Base-by-base conservation (phyloP, 2,329 filamentous ascomycete species). In the Diaporthe citriasiana region DNA sequence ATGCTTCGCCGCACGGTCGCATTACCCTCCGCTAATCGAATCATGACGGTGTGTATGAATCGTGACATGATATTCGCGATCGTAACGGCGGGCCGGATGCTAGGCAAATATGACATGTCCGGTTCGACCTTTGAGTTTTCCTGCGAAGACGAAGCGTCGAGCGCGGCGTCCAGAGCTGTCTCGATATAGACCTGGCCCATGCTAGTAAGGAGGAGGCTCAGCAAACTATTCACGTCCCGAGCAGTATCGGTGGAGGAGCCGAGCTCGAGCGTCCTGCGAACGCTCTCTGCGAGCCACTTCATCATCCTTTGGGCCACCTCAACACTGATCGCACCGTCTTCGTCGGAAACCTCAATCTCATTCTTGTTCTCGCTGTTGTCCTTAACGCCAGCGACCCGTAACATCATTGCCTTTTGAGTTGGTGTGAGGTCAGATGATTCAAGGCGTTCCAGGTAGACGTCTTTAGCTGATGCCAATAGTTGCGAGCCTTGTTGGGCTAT, bases 241-340 rank as follows among this genome's bases (percentile, higher is more conserved):
- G 97, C 95, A 6, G 95, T 98, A 78, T 99, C 97, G 73, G 89
- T 93, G 69, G 92, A 92, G 33, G 94, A 93, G 33, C 94, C 95
- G n/a, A 99, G 88, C 82, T 99, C 97, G 13, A 99, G 88, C 0
- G 95, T 95, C 76, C 97, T 89, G 51, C 97, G 94, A 33, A 99
- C 96, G 76, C 94, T 95, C 85, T 99, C 97, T 3, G 97, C 97
- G 53, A 99, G 87, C 97, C 97, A 99, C 81, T 94, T 97, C 75
- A 99, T 89, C 95, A 99, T 99, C 73, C 97, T 91, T 84, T 98
- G 98, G n/a, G 95, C 94, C 81, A 94, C 95, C n/a, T 91, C 87
- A 6, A 97, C 87, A 77, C 92, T 96, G 35, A 98, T 86, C 73
- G 91, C 88, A 45, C 97, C 97, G 79, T 99, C 96, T 80, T 96